Evolutionary conservation across 2,329 filamentous ascomycete species (phyloP), one percentile per base, ranked within the genome.

Genomic region (Trichoderma arundinaceum): DNA sequence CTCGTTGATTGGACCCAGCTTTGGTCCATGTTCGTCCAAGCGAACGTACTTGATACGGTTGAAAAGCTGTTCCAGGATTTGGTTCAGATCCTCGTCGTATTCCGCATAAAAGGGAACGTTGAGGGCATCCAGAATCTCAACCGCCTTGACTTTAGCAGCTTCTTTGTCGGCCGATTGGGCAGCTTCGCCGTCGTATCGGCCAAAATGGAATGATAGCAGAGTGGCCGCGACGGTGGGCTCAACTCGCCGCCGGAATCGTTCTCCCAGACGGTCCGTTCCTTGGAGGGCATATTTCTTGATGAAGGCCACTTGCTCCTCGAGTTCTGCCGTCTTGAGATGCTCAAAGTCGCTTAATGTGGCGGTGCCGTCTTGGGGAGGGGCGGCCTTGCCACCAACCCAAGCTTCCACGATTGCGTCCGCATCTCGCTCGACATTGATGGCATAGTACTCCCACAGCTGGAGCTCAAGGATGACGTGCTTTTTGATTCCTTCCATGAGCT

Each of bases 1-100:
- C 7, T 88, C 79, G 65, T 88, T 90, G 74, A 99, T 91, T 17
- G 89, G 86, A 0, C 95, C 95, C 61, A 92, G 81, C 76, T 92
- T 94, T 3, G 95, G 95, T 0, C 95, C 95, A 74, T 98, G 86
- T 0, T 92, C 90, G 69, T 98, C 95, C n/a, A 99, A 79, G 44
- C 95, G 90, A 68, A 94, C 87, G 79, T 99, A 99, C 77, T 97
- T 97, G 80, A 94, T 92, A 68, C 96, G 90, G 75, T 97, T 96
- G 82, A 90, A 96, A 32, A 98, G 81, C 77, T 99, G 94, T 68
- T 97, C 89, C 64, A 97, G 84, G 70, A 97, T 95, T 69, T 91
- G 91, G 32, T 86, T 86, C 10, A 91, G 83, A 75, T 99, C 95
- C 19, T 80, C 81, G 74, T 99, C 93, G 76, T 96, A 99, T 77